These are phyloP conservation scores for Rhodosporidiobolus odoratus DNA, from an alignment of 768 basidiomycete genomes.

Conservation along the genomic window DNA sequence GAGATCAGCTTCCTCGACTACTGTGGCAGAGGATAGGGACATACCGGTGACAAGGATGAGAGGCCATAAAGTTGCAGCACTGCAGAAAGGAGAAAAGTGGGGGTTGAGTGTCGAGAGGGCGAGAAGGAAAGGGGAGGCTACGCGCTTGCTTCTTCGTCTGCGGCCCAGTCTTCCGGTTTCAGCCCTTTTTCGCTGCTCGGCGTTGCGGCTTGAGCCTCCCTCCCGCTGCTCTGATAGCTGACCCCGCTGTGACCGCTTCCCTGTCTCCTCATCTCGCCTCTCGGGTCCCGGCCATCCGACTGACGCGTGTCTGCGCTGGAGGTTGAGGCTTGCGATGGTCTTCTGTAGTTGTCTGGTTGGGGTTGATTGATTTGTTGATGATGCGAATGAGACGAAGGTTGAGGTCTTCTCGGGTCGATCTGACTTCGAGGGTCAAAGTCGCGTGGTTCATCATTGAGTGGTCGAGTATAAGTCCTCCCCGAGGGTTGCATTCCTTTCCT, in stretches of 20 bases:
- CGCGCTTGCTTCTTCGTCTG: constrained; percentile 27
- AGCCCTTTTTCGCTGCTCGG: background rate
- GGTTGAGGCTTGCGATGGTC: background rate
- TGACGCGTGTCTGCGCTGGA: background rate
- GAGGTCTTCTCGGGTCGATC: background rate
- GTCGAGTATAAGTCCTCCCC: background rate
- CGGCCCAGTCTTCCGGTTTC: constrained; percentile 13
- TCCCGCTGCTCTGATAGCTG: too few species aligned
- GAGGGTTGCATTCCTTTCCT: background rate
- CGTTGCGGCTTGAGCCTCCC: background rate
- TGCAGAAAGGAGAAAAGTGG: background rate
- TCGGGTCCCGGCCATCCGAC: background rate
- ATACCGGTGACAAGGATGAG: constrained; percentile 14
- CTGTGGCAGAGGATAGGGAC: background rate
- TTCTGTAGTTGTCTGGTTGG: background rate
- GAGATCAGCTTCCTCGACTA: background rate
- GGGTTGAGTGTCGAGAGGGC: background rate
- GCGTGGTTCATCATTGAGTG: background rate
- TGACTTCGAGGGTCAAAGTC: constrained; percentile 4
- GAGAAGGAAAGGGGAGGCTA: background rate
- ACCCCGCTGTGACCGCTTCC: background rate
- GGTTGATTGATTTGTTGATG: too few species aligned
- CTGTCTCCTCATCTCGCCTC: background rate
- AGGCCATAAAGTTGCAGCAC: constrained; percentile 35
- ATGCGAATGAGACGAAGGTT: too few species aligned